Base-by-base conservation (phyloP, 1,284 basidiomycete genomes). In the Erythrobasidium hasegawianum region DNA sequence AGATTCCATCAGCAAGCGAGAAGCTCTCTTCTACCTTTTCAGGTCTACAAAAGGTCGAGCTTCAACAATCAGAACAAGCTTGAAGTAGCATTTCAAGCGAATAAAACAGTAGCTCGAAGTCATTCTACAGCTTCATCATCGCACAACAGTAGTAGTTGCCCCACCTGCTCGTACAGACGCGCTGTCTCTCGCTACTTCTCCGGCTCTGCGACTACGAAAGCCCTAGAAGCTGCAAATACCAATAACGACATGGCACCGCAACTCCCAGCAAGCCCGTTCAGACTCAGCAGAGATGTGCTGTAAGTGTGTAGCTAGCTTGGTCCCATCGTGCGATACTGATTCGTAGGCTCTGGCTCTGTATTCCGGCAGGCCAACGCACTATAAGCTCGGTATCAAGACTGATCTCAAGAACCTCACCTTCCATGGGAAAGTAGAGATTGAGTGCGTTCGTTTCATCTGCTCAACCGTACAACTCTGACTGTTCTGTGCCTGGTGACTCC, bases 331-430 rank as follows among this genome's bases (percentile, higher is more conserved):
- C n/a, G n/a, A n/a, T n/a, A n/a, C 33, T 33, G 33, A 33, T 33
- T 33, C n/a, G n/a, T n/a, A n/a, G n/a, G n/a, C n/a, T n/a, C 59
- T 11, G 22, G 11, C 20, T 13, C n/a, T 41, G 16, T 4, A n/a
- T 33, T 57, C 13, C 33, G 29, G 20, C 41, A 65, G 62, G 33
- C 62, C 62, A 24, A 58, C 27, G 8, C 62, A 65, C 43, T 65
- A 65, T 55, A 58, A 58, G 43, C 62, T 65, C 16, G 62, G 85
- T 55, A 81, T 95, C 78, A 87, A 84, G 76, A 94, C 93, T 2
- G 88, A 95, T 78, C 83, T 97, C 59, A 82, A 87, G 68, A 82
- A 82, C 24, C 81, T 84, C 59, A 82, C 78, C 20, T 97, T 93
- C 76, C 81, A 85, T 43, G 94, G 94, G 47, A 82, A 87, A 65